Conservation (phyloP, 345 rosid genomes). For the Eucalyptus cloeziana region DNA sequence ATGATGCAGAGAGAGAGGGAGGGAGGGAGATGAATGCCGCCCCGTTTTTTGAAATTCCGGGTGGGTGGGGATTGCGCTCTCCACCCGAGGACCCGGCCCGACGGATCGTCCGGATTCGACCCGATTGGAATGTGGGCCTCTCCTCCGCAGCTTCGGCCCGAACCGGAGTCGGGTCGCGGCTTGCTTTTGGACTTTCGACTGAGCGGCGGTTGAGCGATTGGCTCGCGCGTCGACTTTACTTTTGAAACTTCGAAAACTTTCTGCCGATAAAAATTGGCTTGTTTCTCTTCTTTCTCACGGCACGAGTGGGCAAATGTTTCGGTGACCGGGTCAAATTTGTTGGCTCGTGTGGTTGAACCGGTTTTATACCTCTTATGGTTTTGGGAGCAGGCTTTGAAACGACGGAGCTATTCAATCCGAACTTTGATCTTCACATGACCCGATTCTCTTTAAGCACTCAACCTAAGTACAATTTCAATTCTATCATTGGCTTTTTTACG, state of each 20-base stretch:
- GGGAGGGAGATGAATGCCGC: neutral
- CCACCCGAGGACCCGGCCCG: neutral
- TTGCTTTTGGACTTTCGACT: neutral
- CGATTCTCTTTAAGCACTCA: accelerated
- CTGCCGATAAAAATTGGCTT: neutral
- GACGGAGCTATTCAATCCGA: accelerated
- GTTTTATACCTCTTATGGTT: neutral
- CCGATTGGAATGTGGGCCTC: neutral
- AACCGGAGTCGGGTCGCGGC: neutral
- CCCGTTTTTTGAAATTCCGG: neutral
- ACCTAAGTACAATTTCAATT: accelerated
- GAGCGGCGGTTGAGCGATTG: neutral
- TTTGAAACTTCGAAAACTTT: neutral
- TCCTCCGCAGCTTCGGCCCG: neutral
- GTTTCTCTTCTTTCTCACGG: neutral
- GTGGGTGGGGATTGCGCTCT: neutral
- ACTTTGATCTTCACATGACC: accelerated
- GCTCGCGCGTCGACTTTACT: neutral
- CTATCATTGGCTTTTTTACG: accelerated
- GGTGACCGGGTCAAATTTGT: neutral
- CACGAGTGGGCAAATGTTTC: too few species aligned
- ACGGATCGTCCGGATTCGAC: neutral
- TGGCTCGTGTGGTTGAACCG: neutral
- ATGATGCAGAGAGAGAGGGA: neutral
- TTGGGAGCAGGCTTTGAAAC: neutral